These are phyloP conservation scores for Agrocybe praecox DNA, from an alignment of 768 basidiomycete species.

Conservation along the genomic window DNA sequence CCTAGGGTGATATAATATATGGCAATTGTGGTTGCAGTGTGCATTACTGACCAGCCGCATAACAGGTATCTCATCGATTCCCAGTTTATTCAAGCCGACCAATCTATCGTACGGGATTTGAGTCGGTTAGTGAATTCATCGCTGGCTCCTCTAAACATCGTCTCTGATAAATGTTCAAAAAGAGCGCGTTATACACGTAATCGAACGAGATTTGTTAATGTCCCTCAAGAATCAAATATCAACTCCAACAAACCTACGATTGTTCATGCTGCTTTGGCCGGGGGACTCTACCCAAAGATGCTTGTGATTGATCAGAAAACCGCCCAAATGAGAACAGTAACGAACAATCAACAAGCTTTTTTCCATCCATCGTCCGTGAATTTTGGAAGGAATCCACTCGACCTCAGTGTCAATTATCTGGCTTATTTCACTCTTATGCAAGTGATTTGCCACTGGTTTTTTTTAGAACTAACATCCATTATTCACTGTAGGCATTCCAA, in stretches of 20 bases:
- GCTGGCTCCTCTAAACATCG: not conserved
- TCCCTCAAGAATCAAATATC: constrained; percentile 71
- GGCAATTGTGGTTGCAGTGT: too few species aligned
- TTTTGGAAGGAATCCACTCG: constrained; percentile 64
- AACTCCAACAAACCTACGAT: constrained; percentile 69
- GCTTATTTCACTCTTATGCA: constrained; percentile 90
- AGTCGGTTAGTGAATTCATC: constrained; percentile 48
- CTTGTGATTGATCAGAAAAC: constrained; percentile 63
- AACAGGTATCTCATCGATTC: constrained; percentile 87
- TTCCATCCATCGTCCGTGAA: constrained; percentile 96
- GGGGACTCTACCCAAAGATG: constrained; percentile 92
- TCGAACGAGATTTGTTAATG: constrained; percentile 71
- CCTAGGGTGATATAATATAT: constrained; percentile 49
- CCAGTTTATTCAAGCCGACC: constrained; percentile 74
- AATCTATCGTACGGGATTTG: constrained; percentile 67
- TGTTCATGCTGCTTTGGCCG: constrained; percentile 79
- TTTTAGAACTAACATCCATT: not conserved
- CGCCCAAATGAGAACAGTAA: constrained; percentile 75
- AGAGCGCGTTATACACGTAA: constrained; percentile 79
- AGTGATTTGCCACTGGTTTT: constrained; percentile 13
- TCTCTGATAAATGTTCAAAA: not conserved
- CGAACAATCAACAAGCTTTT: constrained; percentile 74
- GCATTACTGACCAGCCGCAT: not conserved
- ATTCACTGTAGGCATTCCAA: constrained; percentile 78
- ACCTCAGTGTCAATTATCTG: constrained; percentile 76